A percentile compares a stretch with the other conserved stretches of the same genome.
These are phyloP conservation scores for Rhododendron ovatum DNA, from an alignment of 148 eudicot genomes.

Conservation along the genomic window DNA sequence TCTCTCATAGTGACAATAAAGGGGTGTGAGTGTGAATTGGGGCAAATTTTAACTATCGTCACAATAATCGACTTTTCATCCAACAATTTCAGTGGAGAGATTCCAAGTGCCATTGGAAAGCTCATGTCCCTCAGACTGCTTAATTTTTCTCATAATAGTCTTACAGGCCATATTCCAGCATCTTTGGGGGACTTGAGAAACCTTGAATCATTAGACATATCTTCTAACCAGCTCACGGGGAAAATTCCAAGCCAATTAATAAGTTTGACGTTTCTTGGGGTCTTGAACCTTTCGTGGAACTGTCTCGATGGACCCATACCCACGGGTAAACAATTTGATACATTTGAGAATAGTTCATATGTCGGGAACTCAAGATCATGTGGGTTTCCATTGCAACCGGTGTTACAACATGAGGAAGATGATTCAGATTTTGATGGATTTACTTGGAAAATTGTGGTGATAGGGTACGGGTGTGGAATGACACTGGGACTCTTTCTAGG, in stretches of 20 bases:
- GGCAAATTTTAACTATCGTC: neutral
- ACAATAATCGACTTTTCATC: slow-evolving; percentile 13
- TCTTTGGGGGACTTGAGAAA: slow-evolving; percentile 3
- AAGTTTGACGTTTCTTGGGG: neutral
- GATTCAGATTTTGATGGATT: neutral
- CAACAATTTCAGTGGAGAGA: slow-evolving; percentile 10
- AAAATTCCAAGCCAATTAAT: neutral
- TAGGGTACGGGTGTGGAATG: neutral
- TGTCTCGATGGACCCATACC: neutral
- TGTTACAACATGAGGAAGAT: neutral
- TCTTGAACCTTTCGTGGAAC: neutral
- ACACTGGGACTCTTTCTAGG: neutral
- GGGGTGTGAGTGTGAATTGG: neutral
- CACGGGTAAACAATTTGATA: neutral
- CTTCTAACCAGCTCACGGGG: slow-evolving; percentile 9
- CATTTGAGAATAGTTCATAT: neutral
- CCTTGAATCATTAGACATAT: slow-evolving; percentile 20
- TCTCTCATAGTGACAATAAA: slow-evolving; percentile 1
- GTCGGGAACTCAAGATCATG: neutral
- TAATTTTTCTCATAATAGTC: slow-evolving; percentile 14
- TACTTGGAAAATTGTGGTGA: neutral
- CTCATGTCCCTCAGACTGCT: slow-evolving; percentile 9
- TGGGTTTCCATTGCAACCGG: neutral
- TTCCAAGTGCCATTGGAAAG: slow-evolving; percentile 13
- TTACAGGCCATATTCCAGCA: slow-evolving; percentile 9